Evolutionary conservation across 352 stramenopile genomes (phyloP), one percentile per base, ranked within the genome.

Genomic region (Halophytophthora polymorphica): DNA sequence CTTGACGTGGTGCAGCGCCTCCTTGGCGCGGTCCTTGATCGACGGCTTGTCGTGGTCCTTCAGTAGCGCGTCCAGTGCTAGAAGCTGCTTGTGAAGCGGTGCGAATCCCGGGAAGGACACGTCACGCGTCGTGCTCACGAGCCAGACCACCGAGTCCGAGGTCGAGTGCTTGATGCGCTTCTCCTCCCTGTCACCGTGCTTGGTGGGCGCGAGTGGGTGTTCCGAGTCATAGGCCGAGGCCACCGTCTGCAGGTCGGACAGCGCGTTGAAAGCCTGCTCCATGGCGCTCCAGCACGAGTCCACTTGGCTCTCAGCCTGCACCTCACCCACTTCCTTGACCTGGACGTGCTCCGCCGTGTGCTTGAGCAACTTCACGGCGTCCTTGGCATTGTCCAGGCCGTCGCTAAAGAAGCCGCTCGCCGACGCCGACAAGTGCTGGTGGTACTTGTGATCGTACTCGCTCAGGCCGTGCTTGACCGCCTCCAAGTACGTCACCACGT

Each of bases 121-220:
- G 19, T 70, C 61, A 7, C 61, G 61, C 25, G 61, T 66, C 3
- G 51, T 57, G 35, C 56, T 70, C 38, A 70, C 61, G 11, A 70
- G 56, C 61, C 56, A 70, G 56, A 63, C 48, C 1, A 63, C 18
- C 29, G 45, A 58, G 33, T 70, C 61, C 31, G 51, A 60, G 19
- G 45, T 59, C 21, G 56, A 56, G 5, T n/a, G 41, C 10, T 63
- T 63, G 25, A 31, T 8, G 8, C 25, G 25, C 25, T 31, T 31
- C 25, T 31, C 25, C 41, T 38, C 15, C 33, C 54, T 70, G 43
- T 57, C 44, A 12, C 39, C 56, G 17, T 42, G 51, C 17, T 56
- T 60, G 28, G 21, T 53, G 22, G 48, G 45, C 11, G 33, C 5
- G n/a, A 23, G 41, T 7, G 41, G 41, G 19, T 61, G 46, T 17